A percentile compares a stretch with the other conserved stretches of the same genome.
These are phyloP conservation scores for Plenodomus tracheiphilus DNA, from an alignment of 2,329 filamentous ascomycete genomes.

Conservation along the genomic window DNA sequence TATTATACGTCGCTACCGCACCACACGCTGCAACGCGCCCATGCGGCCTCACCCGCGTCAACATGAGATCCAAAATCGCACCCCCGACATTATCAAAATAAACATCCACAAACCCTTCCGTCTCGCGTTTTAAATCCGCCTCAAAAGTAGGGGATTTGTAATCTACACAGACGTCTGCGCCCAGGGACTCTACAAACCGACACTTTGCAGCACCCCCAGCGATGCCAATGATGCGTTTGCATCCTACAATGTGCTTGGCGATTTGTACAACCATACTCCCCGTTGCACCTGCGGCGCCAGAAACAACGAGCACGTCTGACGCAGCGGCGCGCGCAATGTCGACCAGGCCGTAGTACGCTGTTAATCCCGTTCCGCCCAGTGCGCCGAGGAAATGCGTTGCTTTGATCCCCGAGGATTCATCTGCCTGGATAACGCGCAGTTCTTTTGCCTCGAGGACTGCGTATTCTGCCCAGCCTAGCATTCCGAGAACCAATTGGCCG, in stretches of 20 bases:
- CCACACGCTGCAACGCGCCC: slow-evolving; percentile 52
- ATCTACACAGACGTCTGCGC: slow-evolving; percentile 59
- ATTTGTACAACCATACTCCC: slow-evolving; percentile 69
- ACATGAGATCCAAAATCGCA: slow-evolving; percentile 52
- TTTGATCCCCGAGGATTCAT: slow-evolving; percentile 40
- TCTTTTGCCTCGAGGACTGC: slow-evolving; percentile 53
- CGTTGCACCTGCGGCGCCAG: slow-evolving; percentile 76
- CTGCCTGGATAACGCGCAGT: slow-evolving; percentile 33
- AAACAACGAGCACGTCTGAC: slow-evolving; percentile 75
- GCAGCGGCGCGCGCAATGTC: slow-evolving; percentile 67
- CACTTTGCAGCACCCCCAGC: slow-evolving; percentile 59
- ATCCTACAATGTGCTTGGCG: slow-evolving; percentile 53
- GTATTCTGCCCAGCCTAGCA: slow-evolving; percentile 67
- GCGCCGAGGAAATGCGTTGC: slow-evolving; percentile 53
- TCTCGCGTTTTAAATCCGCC: slow-evolving; percentile 52
- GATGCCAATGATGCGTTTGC: slow-evolving; percentile 56
- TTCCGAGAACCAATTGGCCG: slow-evolving; percentile 61
- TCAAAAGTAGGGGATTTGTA: slow-evolving; percentile 56
- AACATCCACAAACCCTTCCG: slow-evolving; percentile 55
- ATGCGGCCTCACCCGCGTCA: slow-evolving; percentile 46
- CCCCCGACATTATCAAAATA: slow-evolving; percentile 59
- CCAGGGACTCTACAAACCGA: slow-evolving; percentile 56
- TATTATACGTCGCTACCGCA: slow-evolving; percentile 50
- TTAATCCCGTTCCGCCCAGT: slow-evolving; percentile 60
- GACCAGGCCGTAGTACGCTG: slow-evolving; percentile 74